Percentiles rank a stretch among this genome's conserved stretches.
These are phyloP conservation scores for Fonsecaea monophora DNA, from an alignment of 2,329 filamentous ascomycete genomes.

Conservation along the genomic window DNA sequence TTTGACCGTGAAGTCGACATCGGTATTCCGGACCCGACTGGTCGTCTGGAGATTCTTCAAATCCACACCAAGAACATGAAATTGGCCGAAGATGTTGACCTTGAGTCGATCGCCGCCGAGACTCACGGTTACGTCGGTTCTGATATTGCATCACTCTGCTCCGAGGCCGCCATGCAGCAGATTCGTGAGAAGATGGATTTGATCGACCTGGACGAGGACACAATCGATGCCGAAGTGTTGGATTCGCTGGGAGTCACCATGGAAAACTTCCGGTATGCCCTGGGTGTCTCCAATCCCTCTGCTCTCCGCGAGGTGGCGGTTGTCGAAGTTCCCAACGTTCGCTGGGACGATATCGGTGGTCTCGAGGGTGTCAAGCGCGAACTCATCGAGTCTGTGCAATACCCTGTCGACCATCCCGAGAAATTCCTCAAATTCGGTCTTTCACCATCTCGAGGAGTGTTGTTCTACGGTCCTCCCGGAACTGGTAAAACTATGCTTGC, in stretches of 20 bases:
- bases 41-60: conserved; percentile 97
- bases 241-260: conserved; percentile 98
- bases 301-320: conserved; percentile 98
- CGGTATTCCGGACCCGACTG: conserved; percentile 95
- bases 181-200: conserved; percentile 99
- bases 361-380: conserved; percentile 98
- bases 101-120: conserved; percentile 95
- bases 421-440: conserved; percentile 99
- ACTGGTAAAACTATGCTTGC: conserved; percentile 99
- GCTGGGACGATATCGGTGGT: conserved; percentile 99
- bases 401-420: conserved; percentile 98
- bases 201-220: conserved; percentile 98
- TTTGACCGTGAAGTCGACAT: conserved; percentile 99
- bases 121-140: conserved; percentile 99
- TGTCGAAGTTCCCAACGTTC: conserved; percentile 98
- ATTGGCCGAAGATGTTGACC: conserved; percentile 92
- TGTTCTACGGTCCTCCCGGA: conserved; percentile 99
- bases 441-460: conserved; percentile 94
- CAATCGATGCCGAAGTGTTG: conserved; percentile 96
- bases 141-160: conserved; percentile 96
- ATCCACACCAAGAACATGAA: conserved; percentile 99
- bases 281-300: conserved; percentile 97
- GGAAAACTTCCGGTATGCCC: conserved; percentile 99
- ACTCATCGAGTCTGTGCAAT: conserved; percentile 98
- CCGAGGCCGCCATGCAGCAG: conserved; percentile 99